Evolutionary conservation across 495 filamentous ascomycete genomes (phyloP), one percentile per base, ranked within the genome.

Genomic region (Tirmania nivea): DNA sequence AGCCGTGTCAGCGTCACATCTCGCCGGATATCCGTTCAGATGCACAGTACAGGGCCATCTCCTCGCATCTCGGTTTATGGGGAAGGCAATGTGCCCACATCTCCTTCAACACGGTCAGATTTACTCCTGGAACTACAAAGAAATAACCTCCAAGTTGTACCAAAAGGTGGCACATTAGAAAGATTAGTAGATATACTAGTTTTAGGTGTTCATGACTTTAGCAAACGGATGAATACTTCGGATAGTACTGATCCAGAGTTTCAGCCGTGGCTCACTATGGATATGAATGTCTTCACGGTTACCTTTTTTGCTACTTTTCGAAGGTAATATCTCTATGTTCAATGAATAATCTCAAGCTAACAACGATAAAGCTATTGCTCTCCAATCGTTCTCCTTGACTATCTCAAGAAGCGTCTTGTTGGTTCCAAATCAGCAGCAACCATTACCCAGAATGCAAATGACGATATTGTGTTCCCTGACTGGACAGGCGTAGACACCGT

Each of bases 271-370:
- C 59, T 66, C 9, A 55, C 54, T 14, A 66, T 66, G 64, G 60
- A 66, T 50, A 65, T 65, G 64, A 63, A 66, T 57, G 61, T 66
- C 37, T 66, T 65, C 48, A 65, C 60, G 39, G 62, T 63, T 19
- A 66, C 64, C 36, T 66, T 66, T 42, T 66, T 66, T 55, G 63
- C 64, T 51, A 66, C 64, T 1, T 66, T 66, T 48, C 56, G 64
- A 52, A 66, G 64, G 64, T 66, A 56, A 56, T 47, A 36, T 19
- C 16, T 21, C 19, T 31, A 50, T 50, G 14, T 45, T 19, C 39
- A 19, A 45, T 14, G 17, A 14, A 45, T 55, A 31, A 12, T 8
- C 35, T 51, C 45, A 11, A 35, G 16, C 39, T 34, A 14, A 14
- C 48, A 36, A n/a, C 52, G 25, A 49, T 59, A 50, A 62, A 65